phyloP scores from a whole-genome alignment of 208 protist species.

The Wallacemonas sp. region DNA sequence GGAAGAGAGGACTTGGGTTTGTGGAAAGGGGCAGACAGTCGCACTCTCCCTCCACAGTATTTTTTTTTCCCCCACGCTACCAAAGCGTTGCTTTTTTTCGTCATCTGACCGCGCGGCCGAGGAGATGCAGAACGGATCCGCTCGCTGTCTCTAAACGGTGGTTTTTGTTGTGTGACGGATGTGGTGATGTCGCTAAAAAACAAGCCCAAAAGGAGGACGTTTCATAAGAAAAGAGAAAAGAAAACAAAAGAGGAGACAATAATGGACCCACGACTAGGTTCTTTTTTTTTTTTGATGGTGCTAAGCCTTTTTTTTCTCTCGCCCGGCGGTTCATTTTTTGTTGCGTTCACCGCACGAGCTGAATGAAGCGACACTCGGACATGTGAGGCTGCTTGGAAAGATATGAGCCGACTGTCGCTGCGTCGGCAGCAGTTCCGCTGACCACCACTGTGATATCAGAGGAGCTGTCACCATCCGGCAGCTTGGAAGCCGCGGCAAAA shows the following conservation, averaged over 20 bases:
- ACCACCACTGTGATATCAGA: constrained; percentile 5
- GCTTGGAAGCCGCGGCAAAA: constrained; percentile 7
- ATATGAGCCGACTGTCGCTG: not conserved
- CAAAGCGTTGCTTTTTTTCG: too few species aligned
- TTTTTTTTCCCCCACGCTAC: too few species aligned
- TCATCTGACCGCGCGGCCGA: too few species aligned
- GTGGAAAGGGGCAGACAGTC: too few species aligned
- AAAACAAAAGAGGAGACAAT: not conserved
- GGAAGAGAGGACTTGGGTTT: too few species aligned
- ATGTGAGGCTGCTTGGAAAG: not conserved
- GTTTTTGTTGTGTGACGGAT: too few species aligned
- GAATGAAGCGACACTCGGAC: not conserved
- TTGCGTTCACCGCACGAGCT: constrained; percentile 1
- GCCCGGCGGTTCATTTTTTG: not conserved
- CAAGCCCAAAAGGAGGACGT: too few species aligned
- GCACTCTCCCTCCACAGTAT: too few species aligned
- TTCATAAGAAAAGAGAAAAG: not conserved
- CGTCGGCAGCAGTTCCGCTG: constrained; percentile 4
- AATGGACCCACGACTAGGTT: not conserved
- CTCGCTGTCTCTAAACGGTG: too few species aligned
- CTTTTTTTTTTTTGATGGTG: constrained; percentile 14
- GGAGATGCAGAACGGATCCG: too few species aligned
- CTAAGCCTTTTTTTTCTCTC: not conserved
- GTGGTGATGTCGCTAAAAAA: too few species aligned
- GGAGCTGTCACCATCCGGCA: not conserved